A percentile compares a stretch with the other conserved stretches of the same genome.
Conservation (phyloP, 2,329 filamentous ascomycete genomes). For the Lasiodiplodia gonubiensis region DNA sequence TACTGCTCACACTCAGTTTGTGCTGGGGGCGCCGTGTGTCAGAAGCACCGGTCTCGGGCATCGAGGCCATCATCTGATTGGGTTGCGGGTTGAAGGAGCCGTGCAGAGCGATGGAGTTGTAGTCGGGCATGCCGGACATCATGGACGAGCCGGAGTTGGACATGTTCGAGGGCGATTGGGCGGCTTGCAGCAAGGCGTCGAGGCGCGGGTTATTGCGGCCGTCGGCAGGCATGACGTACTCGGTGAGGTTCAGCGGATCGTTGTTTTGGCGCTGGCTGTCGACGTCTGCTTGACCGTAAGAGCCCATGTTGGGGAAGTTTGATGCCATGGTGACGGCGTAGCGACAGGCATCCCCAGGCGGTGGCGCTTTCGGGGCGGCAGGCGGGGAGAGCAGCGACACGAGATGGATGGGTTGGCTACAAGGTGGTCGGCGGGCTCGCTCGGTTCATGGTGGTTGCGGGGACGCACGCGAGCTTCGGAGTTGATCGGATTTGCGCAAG, state of each 20-base stretch:
- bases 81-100: constrained; percentile 4
- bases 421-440: background rate
- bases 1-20: constrained; percentile 39
- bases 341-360: constrained; percentile 17
- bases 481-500: background rate
- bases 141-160: constrained; percentile 36
- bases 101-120: constrained; percentile 7
- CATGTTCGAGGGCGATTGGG: constrained; percentile 31
- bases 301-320: constrained; percentile 34
- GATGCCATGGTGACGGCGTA: constrained; percentile 37
- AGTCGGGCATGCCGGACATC: constrained; percentile 18
- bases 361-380: background rate
- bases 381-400: background rate
- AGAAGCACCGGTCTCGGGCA: constrained; percentile 26
- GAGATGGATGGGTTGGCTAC: background rate
- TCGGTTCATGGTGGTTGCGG: constrained; percentile 23
- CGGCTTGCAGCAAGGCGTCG: constrained; percentile 31
- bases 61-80: constrained; percentile 10
- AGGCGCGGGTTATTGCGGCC: constrained; percentile 36
- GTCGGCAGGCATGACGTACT: constrained; percentile 39
- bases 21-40: constrained; percentile 31
- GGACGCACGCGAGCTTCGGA: background rate
- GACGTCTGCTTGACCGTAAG: constrained; percentile 32
- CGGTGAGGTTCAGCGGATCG: constrained; percentile 43
- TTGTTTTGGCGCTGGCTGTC: constrained; percentile 35